Evolutionary conservation across 306 rosid species (phyloP).

Genomic region (Abrus pulchellus): DNA sequence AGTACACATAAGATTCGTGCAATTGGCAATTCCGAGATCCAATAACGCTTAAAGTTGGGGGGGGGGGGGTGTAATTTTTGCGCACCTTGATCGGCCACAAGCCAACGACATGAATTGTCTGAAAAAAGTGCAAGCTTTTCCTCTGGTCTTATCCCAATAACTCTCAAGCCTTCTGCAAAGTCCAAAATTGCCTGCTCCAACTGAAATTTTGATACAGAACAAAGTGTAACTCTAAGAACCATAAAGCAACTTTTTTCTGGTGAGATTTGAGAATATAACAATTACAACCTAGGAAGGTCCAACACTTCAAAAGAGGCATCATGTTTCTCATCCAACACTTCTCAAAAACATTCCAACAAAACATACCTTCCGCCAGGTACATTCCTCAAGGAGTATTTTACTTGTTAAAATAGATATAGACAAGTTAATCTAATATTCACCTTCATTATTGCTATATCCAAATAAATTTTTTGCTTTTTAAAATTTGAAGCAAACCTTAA

Average conservation of each 20-base stretch:
- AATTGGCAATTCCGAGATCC: slow-evolving; percentile 22
- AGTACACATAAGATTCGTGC: slow-evolving; percentile 31
- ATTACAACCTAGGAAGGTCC: neutral
- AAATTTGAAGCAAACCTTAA: too few species aligned
- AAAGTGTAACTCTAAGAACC: slow-evolving; percentile 15
- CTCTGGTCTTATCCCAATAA: slow-evolving; percentile 75
- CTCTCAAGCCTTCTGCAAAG: slow-evolving; percentile 91
- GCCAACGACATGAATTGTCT: slow-evolving; percentile 94
- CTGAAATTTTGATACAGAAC: slow-evolving; percentile 58
- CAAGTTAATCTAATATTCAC: neutral
- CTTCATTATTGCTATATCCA: neutral
- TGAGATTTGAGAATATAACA: neutral
- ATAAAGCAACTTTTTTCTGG: neutral
- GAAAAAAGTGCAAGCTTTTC: slow-evolving; percentile 92
- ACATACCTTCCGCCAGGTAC: neutral
- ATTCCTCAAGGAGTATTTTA: neutral
- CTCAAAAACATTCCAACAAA: neutral
- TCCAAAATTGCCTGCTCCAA: slow-evolving; percentile 83
- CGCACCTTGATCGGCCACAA: slow-evolving; percentile 93
- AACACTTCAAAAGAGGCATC: slow-evolving; percentile 22
- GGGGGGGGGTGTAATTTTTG: neutral
- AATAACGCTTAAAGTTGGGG: neutral
- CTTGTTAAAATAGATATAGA: neutral
- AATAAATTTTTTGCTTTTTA: neutral
- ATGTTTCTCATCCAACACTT: neutral